Base-by-base conservation (phyloP, 345 rosid species). In the Cardamine occulta region DNA sequence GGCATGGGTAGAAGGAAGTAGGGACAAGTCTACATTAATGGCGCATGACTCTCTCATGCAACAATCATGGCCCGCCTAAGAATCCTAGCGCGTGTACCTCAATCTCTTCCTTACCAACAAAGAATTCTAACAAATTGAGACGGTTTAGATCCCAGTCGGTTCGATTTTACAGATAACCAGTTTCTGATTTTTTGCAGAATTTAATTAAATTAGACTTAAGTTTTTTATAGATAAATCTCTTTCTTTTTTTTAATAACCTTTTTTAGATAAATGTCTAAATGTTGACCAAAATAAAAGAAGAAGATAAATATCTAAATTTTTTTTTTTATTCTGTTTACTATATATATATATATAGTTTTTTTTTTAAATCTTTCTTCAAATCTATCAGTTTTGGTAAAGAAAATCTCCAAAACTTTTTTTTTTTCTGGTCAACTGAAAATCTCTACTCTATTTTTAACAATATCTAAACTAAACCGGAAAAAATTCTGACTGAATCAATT, bases 21-120 rank as follows among this genome's bases (percentile, higher is more conserved):
- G 73, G 57, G 74, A 52, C 77, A 78, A 68, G 23, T 47, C 31
- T 37, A 79, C 80, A 81, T 57, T 80, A 73, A 71, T 72, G 76
- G 70, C 79, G 79, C 84, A 83, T 81, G 81, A 81, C 80, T 72
- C 78, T 80, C 73, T 57, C 80, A 83, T 77, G 80, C 79, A 23
- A 62, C 73, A 52, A 60, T 69, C 80, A 66, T 80, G 82, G 73
- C 79, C 82, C 79, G 66, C 57, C 66, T 73, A 71, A 72, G 56
- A 72, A 72, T 77, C 53, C 26, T 12, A 53, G 64, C 73, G 77
- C 77, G 69, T 73, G 54, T 13, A 0, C 0, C 31, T 57, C 68
- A 78, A 63, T 78, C 49, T 72, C 68, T 71, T 29, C 2, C 0
- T 39, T 8, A 0, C 4, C 26, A 13, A 5, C 5, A 7, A 10